Evolutionary conservation across 108 stramenopile species (phyloP), one percentile per base, ranked within the genome.

Genomic region (Cyclotella atomus): DNA sequence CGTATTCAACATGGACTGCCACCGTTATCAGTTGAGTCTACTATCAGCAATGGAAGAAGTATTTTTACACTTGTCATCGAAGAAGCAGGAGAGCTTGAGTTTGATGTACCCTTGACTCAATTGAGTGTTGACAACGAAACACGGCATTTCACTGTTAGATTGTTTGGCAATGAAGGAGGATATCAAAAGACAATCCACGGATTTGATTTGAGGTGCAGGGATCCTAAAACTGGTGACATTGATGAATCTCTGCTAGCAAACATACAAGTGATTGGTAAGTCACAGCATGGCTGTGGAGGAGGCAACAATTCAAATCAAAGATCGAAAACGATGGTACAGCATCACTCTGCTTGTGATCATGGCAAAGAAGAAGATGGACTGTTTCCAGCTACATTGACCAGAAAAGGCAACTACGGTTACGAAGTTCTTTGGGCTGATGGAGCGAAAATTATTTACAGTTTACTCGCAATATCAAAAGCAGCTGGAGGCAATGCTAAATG

Each of bases 401-500:
- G 84, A 70, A 93, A 94, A 69, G 91, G 89, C 16, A 78, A 76
- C 38, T 92, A 94, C 36, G 95, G 95, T 25, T 94, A 87, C 82
- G 81, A 91, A 59, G 87, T 96, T 16, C 76, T 81, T 55, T 96
- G 93, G 93, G 86, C 86, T 15, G 91, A 94, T 75, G 90, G 93
- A 16, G 79, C 89, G 45, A 90, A 85, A 21, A 83, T 89, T 49
- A 96, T 96, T 24, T 96, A 96, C 60, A 89, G 88, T 7, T 77
- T 85, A 61, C 35, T 82, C 30, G 85, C 87, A 29, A 79, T 96
- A 44, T 89, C 85, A 16, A 70, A 75, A 52, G 91, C 92, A 38
- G 89, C 91, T 14, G 92, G 91, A 57, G 95, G 82, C 19, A 83
- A 75, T 29, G 38, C 29, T 2, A 57, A 32, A 30, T 52, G n/a